Evolutionary conservation across 768 basidiomycete genomes (phyloP).

Genomic region (Porpolomopsis calyptriformis): DNA sequence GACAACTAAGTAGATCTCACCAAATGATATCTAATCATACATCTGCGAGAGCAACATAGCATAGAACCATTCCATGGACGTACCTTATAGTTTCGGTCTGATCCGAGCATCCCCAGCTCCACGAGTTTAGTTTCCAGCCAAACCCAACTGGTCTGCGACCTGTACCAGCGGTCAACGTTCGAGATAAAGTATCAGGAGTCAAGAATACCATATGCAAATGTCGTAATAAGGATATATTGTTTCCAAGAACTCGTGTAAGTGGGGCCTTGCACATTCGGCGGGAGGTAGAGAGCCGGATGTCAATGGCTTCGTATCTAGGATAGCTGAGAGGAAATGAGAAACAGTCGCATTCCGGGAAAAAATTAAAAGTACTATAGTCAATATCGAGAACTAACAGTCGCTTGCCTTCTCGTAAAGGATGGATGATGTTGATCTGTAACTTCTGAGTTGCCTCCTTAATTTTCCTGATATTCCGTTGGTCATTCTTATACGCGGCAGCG

Average conservation of each 20-base stretch:
- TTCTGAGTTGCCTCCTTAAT: constrained; percentile 62
- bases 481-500: constrained; percentile 54
- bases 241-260: constrained; percentile 76
- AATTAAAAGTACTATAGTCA: constrained; percentile 64
- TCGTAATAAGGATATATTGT: constrained; percentile 76
- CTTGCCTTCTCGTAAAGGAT: constrained; percentile 67
- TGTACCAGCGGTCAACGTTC: constrained; percentile 16
- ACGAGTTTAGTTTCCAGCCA: constrained; percentile 85
- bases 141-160: constrained; percentile 81
- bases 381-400: constrained; percentile 78
- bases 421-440: constrained; percentile 59
- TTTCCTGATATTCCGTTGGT: constrained; percentile 74
- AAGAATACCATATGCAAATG: constrained; percentile 70
- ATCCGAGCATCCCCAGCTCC: constrained; percentile 77
- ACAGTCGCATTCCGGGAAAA: background rate
- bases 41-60: background rate
- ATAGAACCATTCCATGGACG: constrained; percentile 5
- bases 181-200: background rate
- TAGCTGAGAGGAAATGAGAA: constrained; percentile 34
- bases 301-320: constrained; percentile 76
- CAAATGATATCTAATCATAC: constrained; percentile 49
- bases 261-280: constrained; percentile 71
- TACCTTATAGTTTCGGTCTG: constrained; percentile 60
- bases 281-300: constrained; percentile 75
- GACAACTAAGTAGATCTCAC: constrained; percentile 21